phyloP scores from a whole-genome alignment of 148 eudicot genomes.

The Agrostemma githago region DNA sequence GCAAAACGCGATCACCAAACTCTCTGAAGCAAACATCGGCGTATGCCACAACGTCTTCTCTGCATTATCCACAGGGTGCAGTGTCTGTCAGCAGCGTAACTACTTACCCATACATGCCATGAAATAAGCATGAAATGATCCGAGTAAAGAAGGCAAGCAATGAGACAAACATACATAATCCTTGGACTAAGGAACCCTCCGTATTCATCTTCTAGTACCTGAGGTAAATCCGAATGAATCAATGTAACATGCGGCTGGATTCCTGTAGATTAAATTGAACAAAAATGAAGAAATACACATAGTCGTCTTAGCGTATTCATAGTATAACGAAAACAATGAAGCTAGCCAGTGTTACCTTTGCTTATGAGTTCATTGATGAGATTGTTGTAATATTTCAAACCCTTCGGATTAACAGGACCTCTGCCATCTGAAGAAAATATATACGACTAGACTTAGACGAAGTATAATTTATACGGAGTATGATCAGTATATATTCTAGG shows the following conservation, averaged over 20 bases:
- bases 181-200: slow-evolving; percentile 51
- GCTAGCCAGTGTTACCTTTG: slow-evolving; percentile 35
- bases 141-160: too few relatives aligned
- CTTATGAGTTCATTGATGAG: slow-evolving; percentile 49
- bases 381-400: slow-evolving; percentile 48
- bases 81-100: too few relatives aligned
- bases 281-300: too few relatives aligned
- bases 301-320: too few relatives aligned
- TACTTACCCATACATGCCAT: too few relatives aligned
- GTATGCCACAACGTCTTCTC: slow-evolving; percentile 42
- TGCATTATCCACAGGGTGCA: too few relatives aligned
- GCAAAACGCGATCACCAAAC: slow-evolving; percentile 53
- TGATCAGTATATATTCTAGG: too few relatives aligned
- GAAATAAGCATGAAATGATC: too few relatives aligned
- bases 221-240: slow-evolving; percentile 53
- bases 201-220: slow-evolving; percentile 66
- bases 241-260: slow-evolving; percentile 71
- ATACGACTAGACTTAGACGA: background rate
- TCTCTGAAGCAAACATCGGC: slow-evolving; percentile 69
- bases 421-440: slow-evolving; percentile 35
- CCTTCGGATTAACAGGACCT: slow-evolving; percentile 42
- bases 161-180: slow-evolving; percentile 37
- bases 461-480: too few relatives aligned
- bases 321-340: background rate
- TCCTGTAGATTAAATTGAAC: slow-evolving; percentile 30